Conservation (phyloP, 768 basidiomycete genomes). For the Boletus rex-veris region DNA sequence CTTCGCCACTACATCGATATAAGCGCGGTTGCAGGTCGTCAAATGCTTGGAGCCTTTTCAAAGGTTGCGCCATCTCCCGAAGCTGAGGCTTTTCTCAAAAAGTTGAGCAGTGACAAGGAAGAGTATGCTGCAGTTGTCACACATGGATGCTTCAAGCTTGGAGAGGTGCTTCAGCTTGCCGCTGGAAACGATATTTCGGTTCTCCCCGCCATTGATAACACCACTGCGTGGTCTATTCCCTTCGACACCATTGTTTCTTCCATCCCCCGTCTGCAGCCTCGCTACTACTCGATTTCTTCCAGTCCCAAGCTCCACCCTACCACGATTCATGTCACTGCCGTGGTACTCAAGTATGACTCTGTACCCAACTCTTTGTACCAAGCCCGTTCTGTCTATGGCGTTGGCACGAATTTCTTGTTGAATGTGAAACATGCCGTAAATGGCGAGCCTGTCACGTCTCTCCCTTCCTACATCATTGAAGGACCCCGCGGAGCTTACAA, state of each 20-base stretch:
- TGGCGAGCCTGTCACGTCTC: slow-evolving; percentile 48
- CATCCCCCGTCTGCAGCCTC: slow-evolving; percentile 90
- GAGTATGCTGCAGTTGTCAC: slow-evolving; percentile 74
- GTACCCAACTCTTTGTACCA: slow-evolving; percentile 47
- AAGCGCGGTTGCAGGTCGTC: slow-evolving; percentile 90
- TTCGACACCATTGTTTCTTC: slow-evolving; percentile 96
- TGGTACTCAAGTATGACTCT: slow-evolving; percentile 91
- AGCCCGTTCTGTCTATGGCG: slow-evolving; percentile 76
- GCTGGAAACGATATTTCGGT: slow-evolving; percentile 70
- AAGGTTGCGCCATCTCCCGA: slow-evolving; percentile 84
- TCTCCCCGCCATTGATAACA: slow-evolving; percentile 64
- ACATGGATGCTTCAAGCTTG: slow-evolving; percentile 84
- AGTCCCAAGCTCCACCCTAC: slow-evolving; percentile 90
- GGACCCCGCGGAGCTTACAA: slow-evolving; percentile 88
- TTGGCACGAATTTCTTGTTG: slow-evolving; percentile 92
- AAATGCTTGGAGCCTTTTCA: slow-evolving; percentile 82
- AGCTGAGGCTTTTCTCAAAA: slow-evolving; percentile 70
- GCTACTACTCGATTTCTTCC: slow-evolving; percentile 98
- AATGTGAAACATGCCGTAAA: slow-evolving; percentile 81
- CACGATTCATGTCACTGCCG: slow-evolving; percentile 90
- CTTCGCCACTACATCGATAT: slow-evolving; percentile 97
- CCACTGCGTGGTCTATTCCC: slow-evolving; percentile 85
- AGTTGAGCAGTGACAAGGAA: slow-evolving; percentile 84
- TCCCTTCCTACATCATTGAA: slow-evolving; percentile 80
- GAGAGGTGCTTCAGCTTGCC: slow-evolving; percentile 88